Percentiles rank a stretch among this genome's conserved stretches.
These are phyloP conservation scores for Aspergillus hortae DNA, from an alignment of 2,329 filamentous ascomycete species.

Conservation along the genomic window DNA sequence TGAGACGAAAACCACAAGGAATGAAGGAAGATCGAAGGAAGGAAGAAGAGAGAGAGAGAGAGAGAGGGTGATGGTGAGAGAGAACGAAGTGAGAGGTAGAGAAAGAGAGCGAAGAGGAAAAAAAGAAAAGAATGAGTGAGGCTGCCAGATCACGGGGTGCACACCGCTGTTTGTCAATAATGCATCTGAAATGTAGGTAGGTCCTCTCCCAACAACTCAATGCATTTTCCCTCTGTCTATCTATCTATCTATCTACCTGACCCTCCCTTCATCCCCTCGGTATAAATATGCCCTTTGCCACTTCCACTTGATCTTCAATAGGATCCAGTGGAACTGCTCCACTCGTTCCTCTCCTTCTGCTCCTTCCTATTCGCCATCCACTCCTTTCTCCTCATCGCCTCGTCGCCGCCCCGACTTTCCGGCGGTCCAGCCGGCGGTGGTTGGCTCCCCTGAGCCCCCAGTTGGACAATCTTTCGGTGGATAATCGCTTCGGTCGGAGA, in stretches of 20 bases:
- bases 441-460: not conserved
- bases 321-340: constrained; percentile 8
- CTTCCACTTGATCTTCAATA: not conserved
- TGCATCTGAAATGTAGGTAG: constrained; percentile 10
- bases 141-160: constrained; percentile 4
- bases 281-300: too few species aligned
- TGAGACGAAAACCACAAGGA: not conserved
- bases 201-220: not conserved
- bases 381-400: not conserved
- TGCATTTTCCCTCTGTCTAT: not conserved
- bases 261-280: too few species aligned
- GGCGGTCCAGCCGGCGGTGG: not conserved
- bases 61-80: constrained; percentile 6
- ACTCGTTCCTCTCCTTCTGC: not conserved
- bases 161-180: constrained; percentile 3
- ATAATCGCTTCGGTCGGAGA: constrained; percentile 4
- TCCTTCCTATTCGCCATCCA: constrained; percentile 8
- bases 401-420: not conserved
- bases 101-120: constrained; percentile 7
- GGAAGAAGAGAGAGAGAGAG: constrained; percentile 1
- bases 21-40: constrained; percentile 6
- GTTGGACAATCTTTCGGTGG: not conserved
- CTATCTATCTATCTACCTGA: not conserved
- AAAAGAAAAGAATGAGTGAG: constrained; percentile 5
- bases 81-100: constrained; percentile 2